Evolutionary conservation across 2,329 filamentous ascomycete genomes (phyloP).

Genomic region (Coniella vitis): DNA sequence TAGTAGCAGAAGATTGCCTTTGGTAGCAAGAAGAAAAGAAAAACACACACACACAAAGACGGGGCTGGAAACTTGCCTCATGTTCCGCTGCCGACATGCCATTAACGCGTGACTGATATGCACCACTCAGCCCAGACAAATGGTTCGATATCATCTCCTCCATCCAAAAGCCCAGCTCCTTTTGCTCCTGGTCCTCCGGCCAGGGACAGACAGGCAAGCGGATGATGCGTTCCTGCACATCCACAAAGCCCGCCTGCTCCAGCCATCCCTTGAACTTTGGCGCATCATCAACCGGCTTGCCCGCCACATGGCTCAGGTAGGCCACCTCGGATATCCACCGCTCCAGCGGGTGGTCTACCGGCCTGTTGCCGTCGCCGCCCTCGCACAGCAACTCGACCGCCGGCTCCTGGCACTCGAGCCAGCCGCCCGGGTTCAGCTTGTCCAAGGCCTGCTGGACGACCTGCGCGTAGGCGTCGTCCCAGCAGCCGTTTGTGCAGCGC

Average conservation of each 20-base stretch:
- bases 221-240: constrained; percentile 45
- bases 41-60: neutral
- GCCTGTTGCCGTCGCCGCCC: constrained; percentile 33
- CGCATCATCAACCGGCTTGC: constrained; percentile 32
- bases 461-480: constrained; percentile 39
- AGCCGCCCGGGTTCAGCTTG: constrained; percentile 45
- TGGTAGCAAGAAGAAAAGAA: no score
- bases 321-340: constrained; percentile 35
- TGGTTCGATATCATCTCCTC: constrained; percentile 7
- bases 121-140: constrained; percentile 1
- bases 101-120: constrained; percentile 11
- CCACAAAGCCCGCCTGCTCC: constrained; percentile 46
- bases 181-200: constrained; percentile 39
- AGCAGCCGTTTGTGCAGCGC: constrained; percentile 42
- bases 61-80: constrained; percentile 13
- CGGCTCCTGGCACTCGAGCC: constrained; percentile 47
- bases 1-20: neutral
- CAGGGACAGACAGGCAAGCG: constrained; percentile 50
- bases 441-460: constrained; percentile 46
- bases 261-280: constrained; percentile 30
- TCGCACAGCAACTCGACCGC: constrained; percentile 34
- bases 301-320: constrained; percentile 29
- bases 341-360: constrained; percentile 29
- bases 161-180: constrained; percentile 33
- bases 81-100: constrained; percentile 2